These are phyloP conservation scores for Lactarius indigo DNA, from an alignment of 768 basidiomycete species.

Conservation along the genomic window DNA sequence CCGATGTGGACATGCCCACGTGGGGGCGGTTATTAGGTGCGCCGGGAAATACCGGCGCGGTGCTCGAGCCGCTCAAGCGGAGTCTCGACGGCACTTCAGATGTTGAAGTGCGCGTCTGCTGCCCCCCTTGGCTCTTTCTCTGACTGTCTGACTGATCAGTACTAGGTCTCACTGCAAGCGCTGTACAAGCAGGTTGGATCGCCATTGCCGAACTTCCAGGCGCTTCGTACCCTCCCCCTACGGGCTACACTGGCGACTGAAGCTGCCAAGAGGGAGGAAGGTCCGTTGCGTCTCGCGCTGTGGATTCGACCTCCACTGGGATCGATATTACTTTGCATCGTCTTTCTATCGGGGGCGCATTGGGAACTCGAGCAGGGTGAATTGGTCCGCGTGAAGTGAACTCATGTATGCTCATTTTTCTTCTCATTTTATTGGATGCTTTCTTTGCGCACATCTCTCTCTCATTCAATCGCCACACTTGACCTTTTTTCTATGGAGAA, in stretches of 20 bases:
- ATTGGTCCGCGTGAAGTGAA: too few relatives aligned
- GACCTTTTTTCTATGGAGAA: too few relatives aligned
- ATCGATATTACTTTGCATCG: too few relatives aligned
- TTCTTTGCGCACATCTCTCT: too few relatives aligned
- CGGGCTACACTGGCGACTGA: slow-evolving; percentile 39
- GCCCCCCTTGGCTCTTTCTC: neutral
- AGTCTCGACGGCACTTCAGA: slow-evolving; percentile 29
- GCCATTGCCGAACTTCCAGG: slow-evolving; percentile 30
- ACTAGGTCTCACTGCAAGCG: slow-evolving; percentile 24
- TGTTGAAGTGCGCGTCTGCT: slow-evolving; percentile 32
- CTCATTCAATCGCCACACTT: too few relatives aligned
- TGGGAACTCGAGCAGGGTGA: too few relatives aligned
- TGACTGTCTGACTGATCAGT: neutral
- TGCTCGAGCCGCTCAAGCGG: slow-evolving; percentile 31
- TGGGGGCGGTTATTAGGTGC: slow-evolving; percentile 33
- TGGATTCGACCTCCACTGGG: slow-evolving; percentile 28
- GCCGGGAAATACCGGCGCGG: slow-evolving; percentile 29
- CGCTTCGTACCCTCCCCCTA: slow-evolving; percentile 30
- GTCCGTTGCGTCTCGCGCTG: slow-evolving; percentile 29
- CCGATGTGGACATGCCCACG: slow-evolving; percentile 33
- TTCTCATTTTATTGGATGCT: too few relatives aligned
- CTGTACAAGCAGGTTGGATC: slow-evolving; percentile 32
- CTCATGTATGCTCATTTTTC: too few relatives aligned
- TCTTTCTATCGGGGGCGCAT: too few relatives aligned
- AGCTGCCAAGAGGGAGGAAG: slow-evolving; percentile 34